Conservation (phyloP, 371 early-diverging fungal species). For the Lichtheimia hyalospora region DNA sequence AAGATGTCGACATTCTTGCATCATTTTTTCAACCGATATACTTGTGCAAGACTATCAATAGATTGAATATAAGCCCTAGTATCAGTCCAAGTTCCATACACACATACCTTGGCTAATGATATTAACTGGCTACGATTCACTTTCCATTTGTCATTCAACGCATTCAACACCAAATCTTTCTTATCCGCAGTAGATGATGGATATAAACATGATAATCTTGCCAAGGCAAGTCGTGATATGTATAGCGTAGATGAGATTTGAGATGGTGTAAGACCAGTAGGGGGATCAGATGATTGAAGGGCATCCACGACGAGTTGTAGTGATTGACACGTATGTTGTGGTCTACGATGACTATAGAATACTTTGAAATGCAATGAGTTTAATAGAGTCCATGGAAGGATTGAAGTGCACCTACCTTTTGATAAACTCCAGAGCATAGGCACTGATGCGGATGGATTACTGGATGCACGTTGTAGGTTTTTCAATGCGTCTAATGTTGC, state of each 20-base stretch:
- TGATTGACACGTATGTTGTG: constrained; percentile 22
- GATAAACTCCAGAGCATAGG: constrained; percentile 21
- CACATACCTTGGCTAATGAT: constrained; percentile 21
- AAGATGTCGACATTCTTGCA: not conserved
- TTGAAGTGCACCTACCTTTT: constrained; percentile 10
- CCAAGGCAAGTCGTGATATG: constrained; percentile 21
- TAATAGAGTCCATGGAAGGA: not conserved
- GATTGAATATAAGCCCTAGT: not conserved
- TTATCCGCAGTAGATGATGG: constrained; percentile 4
- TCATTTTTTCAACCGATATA: not conserved
- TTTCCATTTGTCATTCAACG: constrained; percentile 22
- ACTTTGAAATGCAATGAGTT: constrained; percentile 2
- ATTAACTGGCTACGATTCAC: constrained; percentile 12
- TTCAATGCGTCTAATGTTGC: constrained; percentile 1
- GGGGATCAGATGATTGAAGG: not conserved
- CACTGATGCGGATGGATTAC: constrained; percentile 15
- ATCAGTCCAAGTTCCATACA: not conserved
- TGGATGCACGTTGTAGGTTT: not conserved
- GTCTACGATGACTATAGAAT: constrained; percentile 24
- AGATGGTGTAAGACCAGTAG: constrained; percentile 9
- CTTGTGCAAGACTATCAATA: not conserved
- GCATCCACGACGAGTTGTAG: constrained; percentile 3
- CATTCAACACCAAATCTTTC: constrained; percentile 14
- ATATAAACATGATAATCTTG: constrained; percentile 33
- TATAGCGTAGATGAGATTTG: constrained; percentile 19